These are phyloP conservation scores for Chenopodium berlandieri DNA, from an alignment of 148 eudicot genomes.

Conservation along the genomic window DNA sequence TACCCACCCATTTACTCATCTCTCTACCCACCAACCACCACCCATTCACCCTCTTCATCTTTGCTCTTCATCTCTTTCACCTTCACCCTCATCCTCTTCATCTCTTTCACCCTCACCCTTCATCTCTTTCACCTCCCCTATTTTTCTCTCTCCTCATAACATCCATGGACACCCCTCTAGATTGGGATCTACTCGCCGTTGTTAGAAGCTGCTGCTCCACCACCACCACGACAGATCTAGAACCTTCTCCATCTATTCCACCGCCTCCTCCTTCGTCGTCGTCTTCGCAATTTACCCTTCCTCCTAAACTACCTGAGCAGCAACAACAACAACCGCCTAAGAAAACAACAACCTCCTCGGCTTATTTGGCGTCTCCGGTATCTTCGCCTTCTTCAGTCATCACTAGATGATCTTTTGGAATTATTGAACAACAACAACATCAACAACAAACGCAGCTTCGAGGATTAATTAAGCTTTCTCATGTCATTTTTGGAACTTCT, in stretches of 20 bases:
- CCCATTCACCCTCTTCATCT: too few species aligned
- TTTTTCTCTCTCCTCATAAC: neutral
- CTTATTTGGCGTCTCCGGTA: constrained; percentile 16
- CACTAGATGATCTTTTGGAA: constrained; percentile 13
- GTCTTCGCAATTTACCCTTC: neutral
- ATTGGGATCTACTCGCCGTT: constrained; percentile 87
- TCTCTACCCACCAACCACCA: too few species aligned
- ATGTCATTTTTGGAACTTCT: constrained; percentile 29
- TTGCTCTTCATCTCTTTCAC: too few species aligned
- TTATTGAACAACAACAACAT: constrained; percentile 5
- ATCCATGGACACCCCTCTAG: constrained; percentile 34
- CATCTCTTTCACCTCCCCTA: neutral
- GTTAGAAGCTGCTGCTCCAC: constrained; percentile 61
- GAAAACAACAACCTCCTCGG: constrained; percentile 7
- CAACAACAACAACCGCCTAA: neutral
- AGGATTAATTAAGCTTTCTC: constrained; percentile 28
- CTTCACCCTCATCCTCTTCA: too few species aligned
- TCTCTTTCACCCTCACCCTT: too few species aligned
- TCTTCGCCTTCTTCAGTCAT: constrained; percentile 23
- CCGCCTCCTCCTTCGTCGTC: constrained; percentile 12
- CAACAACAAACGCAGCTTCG: constrained; percentile 17
- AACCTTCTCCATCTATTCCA: neutral
- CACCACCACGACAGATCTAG: neutral
- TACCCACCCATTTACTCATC: too few species aligned
- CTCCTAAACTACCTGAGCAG: constrained; percentile 6